phyloP scores from a whole-genome alignment of 2,329 filamentous ascomycete genomes.

The Tolypocladium tropicale region DNA sequence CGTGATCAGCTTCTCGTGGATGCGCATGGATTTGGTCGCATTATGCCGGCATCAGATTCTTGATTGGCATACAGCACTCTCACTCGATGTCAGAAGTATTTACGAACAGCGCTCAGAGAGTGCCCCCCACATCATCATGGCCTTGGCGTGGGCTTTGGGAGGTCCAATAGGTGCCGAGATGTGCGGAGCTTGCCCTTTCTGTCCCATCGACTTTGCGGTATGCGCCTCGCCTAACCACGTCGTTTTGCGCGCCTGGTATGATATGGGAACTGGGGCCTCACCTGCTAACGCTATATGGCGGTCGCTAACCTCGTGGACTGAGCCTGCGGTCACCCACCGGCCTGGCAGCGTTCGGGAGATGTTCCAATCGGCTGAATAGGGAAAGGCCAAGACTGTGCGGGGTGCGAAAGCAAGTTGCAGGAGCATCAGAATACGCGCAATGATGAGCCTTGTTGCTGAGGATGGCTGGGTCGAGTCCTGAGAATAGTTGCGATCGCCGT shows the following conservation, averaged over 20 bases:
- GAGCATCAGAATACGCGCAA: too few species aligned
- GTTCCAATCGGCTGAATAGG: background rate
- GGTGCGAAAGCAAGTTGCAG: too few species aligned
- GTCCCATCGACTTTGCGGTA: constrained; percentile 4
- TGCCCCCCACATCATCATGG: too few species aligned
- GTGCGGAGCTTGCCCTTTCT: constrained; percentile 1
- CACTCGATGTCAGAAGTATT: too few species aligned
- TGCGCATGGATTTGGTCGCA: background rate
- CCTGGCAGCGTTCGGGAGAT: background rate
- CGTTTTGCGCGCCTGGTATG: constrained; percentile 3
- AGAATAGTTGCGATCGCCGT: too few species aligned
- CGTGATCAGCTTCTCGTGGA: background rate
- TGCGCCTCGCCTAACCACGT: background rate
- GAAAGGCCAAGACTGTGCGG: too few species aligned
- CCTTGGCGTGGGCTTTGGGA: too few species aligned
- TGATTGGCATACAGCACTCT: too few species aligned
- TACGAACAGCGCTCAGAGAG: too few species aligned
- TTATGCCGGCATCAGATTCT: background rate
- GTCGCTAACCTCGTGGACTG: background rate
- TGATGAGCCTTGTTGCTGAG: too few species aligned
- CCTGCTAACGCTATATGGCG: background rate
- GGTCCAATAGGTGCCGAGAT: background rate
- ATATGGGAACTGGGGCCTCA: constrained; percentile 5
- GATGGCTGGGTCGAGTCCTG: too few species aligned
- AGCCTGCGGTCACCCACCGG: background rate